Conservation (phyloP, 1,139 yeast species). For the Komagataea norvegica region DNA sequence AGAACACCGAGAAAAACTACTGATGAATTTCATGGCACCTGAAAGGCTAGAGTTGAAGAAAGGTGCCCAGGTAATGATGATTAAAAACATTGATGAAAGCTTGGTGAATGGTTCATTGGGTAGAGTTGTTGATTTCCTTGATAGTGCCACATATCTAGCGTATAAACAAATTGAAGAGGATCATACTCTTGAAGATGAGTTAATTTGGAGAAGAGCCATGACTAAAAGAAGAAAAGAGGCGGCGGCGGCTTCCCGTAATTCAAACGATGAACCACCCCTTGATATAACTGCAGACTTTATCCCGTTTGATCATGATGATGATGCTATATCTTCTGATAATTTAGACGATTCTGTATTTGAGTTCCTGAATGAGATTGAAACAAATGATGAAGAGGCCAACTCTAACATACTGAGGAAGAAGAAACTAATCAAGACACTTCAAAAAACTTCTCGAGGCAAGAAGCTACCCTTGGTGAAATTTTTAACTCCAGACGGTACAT, state of each 20-base stretch:
- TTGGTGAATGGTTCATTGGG: constrained; percentile 94
- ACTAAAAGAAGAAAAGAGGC: constrained; percentile 10
- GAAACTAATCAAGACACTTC: constrained; percentile 34
- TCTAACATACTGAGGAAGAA: constrained; percentile 35
- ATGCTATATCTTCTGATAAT: constrained; percentile 13
- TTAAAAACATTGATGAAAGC: constrained; percentile 81
- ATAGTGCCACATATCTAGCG: constrained; percentile 46
- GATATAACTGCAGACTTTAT: constrained; percentile 4
- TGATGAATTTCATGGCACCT: constrained; percentile 74
- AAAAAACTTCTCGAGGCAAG: constrained; percentile 33
- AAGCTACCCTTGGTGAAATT: constrained; percentile 76
- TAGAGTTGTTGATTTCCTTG: constrained; percentile 70
- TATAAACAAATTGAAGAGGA: constrained; percentile 24
- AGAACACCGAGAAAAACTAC: constrained; percentile 38
- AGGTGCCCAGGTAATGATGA: constrained; percentile 95
- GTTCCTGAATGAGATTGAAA: constrained; percentile 36
- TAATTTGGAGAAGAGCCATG: background rate
- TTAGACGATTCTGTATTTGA: constrained; percentile 45
- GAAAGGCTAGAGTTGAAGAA: constrained; percentile 55
- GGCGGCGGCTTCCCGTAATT: background rate
- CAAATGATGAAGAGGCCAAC: constrained; percentile 26
- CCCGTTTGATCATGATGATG: no score
- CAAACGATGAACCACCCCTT: background rate
- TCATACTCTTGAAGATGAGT: constrained; percentile 9
- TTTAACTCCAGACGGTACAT: constrained; percentile 60